A percentile compares a stretch with the other conserved stretches of the same genome.
phyloP scores from a whole-genome alignment of 768 basidiomycete genomes.

The Lentinula aciculospora region DNA sequence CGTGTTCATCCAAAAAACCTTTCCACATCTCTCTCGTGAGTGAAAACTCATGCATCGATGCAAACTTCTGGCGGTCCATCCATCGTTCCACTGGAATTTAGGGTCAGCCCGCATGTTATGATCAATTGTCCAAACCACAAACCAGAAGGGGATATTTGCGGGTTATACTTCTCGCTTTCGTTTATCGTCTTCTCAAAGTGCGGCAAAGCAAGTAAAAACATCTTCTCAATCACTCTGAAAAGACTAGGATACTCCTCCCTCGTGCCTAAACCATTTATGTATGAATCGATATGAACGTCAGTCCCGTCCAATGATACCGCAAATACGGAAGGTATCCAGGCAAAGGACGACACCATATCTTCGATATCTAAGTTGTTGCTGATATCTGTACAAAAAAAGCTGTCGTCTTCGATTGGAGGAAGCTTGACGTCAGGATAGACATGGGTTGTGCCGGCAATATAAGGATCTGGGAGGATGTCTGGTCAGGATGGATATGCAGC shows the following conservation, averaged over 20 bases:
- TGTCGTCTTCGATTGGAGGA: background rate
- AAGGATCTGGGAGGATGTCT: constrained; percentile 12
- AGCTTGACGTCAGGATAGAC: background rate
- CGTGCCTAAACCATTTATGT: constrained; percentile 16
- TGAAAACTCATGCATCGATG: background rate
- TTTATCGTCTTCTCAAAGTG: constrained; percentile 10
- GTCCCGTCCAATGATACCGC: constrained; percentile 9
- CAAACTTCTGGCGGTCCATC: background rate
- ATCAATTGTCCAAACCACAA: background rate
- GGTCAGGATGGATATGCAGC: too few relatives aligned
- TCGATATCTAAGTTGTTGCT: background rate
- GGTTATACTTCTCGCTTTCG: background rate
- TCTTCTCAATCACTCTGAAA: constrained; percentile 12
- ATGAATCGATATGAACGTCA: constrained; percentile 11
- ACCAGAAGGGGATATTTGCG: background rate
- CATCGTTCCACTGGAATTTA: background rate
- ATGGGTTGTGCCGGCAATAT: background rate
- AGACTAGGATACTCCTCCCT: constrained; percentile 9
- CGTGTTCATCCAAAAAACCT: background rate
- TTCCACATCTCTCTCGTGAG: background rate
- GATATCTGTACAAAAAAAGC: background rate
- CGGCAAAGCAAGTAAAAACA: constrained; percentile 11
- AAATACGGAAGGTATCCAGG: constrained; percentile 15
- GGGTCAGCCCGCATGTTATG: background rate
- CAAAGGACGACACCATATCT: constrained; percentile 7